These are phyloP conservation scores for Prosopis cineraria DNA, from an alignment of 306 rosid genomes.

Conservation along the genomic window DNA sequence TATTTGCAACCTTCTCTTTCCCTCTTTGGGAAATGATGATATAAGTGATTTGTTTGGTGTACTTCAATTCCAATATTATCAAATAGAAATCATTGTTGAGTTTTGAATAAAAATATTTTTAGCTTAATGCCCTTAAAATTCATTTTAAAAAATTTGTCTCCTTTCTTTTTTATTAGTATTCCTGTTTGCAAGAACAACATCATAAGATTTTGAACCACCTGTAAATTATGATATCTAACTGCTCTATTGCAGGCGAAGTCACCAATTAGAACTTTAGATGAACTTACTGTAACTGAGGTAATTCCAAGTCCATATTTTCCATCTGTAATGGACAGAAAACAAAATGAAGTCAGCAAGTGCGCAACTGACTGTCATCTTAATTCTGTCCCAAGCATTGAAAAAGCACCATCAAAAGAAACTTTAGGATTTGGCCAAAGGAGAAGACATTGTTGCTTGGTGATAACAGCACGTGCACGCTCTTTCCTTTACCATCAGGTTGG, in stretches of 20 bases:
- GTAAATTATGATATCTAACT: conserved; percentile 23
- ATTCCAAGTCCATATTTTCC: conserved; percentile 74
- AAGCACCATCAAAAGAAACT: conserved; percentile 36
- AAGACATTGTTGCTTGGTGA: conserved; percentile 68
- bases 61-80: background rate
- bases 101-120: conserved; percentile 16
- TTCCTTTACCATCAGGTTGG: conserved; percentile 96
- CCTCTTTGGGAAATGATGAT: too few species aligned
- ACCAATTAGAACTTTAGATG: conserved; percentile 88
- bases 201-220: conserved; percentile 22
- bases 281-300: conserved; percentile 69
- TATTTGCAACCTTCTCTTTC: too few species aligned
- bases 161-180: conserved; percentile 2
- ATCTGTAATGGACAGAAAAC: conserved; percentile 58
- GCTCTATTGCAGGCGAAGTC: conserved; percentile 75
- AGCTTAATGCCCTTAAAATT: conserved; percentile 22
- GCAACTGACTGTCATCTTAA: conserved; percentile 33
- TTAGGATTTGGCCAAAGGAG: conserved; percentile 75
- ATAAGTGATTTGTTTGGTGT: too few species aligned
- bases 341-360: conserved; percentile 34
- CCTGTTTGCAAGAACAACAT: conserved; percentile 22
- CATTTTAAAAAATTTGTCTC: background rate
- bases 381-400: conserved; percentile 35
- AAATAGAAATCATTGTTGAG: conserved; percentile 12
- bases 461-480: conserved; percentile 79